phyloP scores from a whole-genome alignment of 2,329 filamentous ascomycete genomes.

The Diplodia seriata region DNA sequence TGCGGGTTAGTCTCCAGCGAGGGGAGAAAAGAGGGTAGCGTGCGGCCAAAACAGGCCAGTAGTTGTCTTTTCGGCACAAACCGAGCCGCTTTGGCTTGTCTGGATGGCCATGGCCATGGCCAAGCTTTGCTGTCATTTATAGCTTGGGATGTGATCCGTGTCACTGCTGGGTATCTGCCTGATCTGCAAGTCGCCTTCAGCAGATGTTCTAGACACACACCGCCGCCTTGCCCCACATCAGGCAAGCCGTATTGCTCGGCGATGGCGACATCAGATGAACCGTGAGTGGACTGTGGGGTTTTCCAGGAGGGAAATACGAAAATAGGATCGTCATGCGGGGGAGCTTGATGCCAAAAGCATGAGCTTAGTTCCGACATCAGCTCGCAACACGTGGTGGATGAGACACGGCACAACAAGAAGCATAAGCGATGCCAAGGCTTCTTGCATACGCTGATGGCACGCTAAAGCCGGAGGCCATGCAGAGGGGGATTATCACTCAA shows the following conservation, averaged over 20 bases:
- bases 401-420: slow-evolving; percentile 5
- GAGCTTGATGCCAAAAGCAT: neutral
- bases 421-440: slow-evolving; percentile 21
- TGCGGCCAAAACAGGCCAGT: neutral
- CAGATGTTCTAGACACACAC: slow-evolving; percentile 3
- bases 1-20: neutral
- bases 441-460: neutral
- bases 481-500: neutral
- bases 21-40: neutral
- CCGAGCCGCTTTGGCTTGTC: neutral
- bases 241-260: neutral
- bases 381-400: slow-evolving; percentile 12
- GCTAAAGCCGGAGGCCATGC: neutral
- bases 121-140: neutral
- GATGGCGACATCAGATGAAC: neutral
- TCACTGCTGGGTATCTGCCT: neutral
- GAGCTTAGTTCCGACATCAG: slow-evolving; percentile 7
- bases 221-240: neutral
- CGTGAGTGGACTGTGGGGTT: neutral
- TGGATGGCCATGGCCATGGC: neutral
- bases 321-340: neutral
- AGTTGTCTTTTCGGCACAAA: neutral
- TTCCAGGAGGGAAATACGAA: neutral
- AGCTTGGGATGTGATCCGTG: neutral
- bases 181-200: neutral